Conservation (phyloP, 768 basidiomycete genomes). For the Suillus sp. region DNA sequence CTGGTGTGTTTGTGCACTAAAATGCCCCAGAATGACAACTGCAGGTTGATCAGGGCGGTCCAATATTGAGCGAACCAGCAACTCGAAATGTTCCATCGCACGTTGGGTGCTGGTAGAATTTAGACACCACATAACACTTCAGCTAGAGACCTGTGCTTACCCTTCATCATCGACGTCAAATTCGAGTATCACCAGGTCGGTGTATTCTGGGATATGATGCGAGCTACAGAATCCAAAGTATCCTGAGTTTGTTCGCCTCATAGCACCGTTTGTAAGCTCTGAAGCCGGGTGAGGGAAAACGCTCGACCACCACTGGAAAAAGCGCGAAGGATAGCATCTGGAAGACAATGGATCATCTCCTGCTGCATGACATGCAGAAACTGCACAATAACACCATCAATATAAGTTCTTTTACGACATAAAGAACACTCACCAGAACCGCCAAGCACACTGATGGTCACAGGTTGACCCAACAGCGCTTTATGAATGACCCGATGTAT, state of each 20-base stretch:
- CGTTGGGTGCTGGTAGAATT: constrained; percentile 55
- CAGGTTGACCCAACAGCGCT: constrained; percentile 80
- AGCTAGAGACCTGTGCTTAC: constrained; percentile 47
- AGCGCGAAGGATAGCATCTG: constrained; percentile 87
- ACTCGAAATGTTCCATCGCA: constrained; percentile 84
- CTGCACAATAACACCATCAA: constrained; percentile 40
- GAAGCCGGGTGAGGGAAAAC: constrained; percentile 99
- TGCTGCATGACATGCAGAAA: constrained; percentile 91
- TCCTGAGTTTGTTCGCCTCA: constrained; percentile 86
- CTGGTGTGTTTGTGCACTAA: constrained; percentile 81
- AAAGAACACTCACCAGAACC: constrained; percentile 68
- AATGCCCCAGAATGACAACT: constrained; percentile 93
- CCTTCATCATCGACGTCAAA: constrained; percentile 89
- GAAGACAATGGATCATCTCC: constrained; percentile 88
- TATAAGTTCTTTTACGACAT: constrained; percentile 1
- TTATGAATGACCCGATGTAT: constrained; percentile 82
- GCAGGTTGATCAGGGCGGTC: constrained; percentile 90
- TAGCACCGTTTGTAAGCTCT: constrained; percentile 96
- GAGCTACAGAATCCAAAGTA: constrained; percentile 95
- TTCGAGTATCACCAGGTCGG: constrained; percentile 94
- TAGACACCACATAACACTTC: not conserved
- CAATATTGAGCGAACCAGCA: constrained; percentile 89
- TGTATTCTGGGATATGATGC: constrained; percentile 91
- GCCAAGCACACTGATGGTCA: constrained; percentile 89
- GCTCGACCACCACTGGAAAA: constrained; percentile 97